Base-by-base conservation (phyloP, 768 basidiomycete species). In the Pleurotus salmoneostramineus region DNA sequence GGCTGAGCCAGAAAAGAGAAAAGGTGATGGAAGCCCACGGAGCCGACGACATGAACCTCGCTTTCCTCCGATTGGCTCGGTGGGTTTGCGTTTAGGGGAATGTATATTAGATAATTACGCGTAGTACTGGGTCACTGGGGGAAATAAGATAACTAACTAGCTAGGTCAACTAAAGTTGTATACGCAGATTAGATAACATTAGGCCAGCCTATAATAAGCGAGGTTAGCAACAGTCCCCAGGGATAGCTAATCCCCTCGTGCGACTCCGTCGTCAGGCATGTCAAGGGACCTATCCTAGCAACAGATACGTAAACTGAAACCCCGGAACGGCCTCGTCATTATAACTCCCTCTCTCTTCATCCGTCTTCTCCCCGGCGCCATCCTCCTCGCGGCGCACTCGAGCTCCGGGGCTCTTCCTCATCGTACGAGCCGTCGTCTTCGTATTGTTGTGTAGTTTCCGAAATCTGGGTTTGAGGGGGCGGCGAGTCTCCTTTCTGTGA, bases 251-350 rank as follows among this genome's bases (percentile, higher is more conserved):
- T 31, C 69, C 78, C 77, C 71, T 69, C 68, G 77, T 78, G 71
- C 77, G 72, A 70, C 77, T 72, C 77, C 77, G 78, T 76, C 65
- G 77, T 71, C 69, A 76, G 74, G 77, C 74, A 66, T 72, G 71
- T 77, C 77, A 73, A 61, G 64, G 62, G 65, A 69, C 63, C 68
- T 75, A 74, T 69, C 72, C 72, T 76, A 72, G 79, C 79, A 80
- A 81, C 79, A 74, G 69, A 61, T 76, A 79, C 79, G 77, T 80
- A 80, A 82, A 52, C 50, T 52, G 50, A 36, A 52, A 52, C 34
- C 21, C 50, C 50, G 50, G 50, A 52, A 35, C 50, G 50, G 50
- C 50, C 50, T 52, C 65, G 68, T 68, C 67, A 66, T 52, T 35
- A 52, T 52, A 35, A 52, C 42, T 43, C 43, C 31, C 21, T 44